phyloP scores from a whole-genome alignment of 2,329 filamentous ascomycete genomes.

The Sporothrix mexicana region DNA sequence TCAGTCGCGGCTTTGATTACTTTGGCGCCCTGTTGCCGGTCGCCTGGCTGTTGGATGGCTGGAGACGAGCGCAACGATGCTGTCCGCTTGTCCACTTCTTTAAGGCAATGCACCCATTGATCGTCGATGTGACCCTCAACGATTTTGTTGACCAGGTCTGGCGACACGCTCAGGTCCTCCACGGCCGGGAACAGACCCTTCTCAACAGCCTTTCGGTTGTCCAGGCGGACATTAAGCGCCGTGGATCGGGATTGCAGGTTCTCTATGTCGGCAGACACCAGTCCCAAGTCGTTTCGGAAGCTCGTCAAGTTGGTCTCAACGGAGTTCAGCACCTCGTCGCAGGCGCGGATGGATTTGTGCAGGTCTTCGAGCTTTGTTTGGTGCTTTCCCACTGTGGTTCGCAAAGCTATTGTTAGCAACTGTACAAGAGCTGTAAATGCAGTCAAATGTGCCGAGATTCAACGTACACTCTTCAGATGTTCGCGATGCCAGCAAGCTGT shows the following conservation, averaged over 20 bases:
- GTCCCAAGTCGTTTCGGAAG: constrained; percentile 91
- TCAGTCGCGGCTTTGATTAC: constrained; percentile 83
- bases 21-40: constrained; percentile 60
- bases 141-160: constrained; percentile 81
- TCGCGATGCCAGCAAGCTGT: constrained; percentile 58
- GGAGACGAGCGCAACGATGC: constrained; percentile 63
- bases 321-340: constrained; percentile 90
- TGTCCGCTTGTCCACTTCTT: constrained; percentile 81
- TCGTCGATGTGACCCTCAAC: constrained; percentile 90
- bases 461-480: constrained; percentile 74
- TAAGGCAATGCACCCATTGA: constrained; percentile 80
- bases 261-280: constrained; percentile 94
- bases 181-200: constrained; percentile 85
- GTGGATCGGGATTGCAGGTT: constrained; percentile 85
- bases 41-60: constrained; percentile 46
- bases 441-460: background rate
- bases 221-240: constrained; percentile 79
- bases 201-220: constrained; percentile 89
- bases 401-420: constrained; percentile 1
- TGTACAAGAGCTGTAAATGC: too few relatives aligned
- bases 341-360: constrained; percentile 85
- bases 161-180: constrained; percentile 89
- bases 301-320: constrained; percentile 91
- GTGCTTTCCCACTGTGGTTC: constrained; percentile 72
- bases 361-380: constrained; percentile 87